phyloP scores from a whole-genome alignment of 441 rosid genomes.

The Raphanus hybrid region DNA sequence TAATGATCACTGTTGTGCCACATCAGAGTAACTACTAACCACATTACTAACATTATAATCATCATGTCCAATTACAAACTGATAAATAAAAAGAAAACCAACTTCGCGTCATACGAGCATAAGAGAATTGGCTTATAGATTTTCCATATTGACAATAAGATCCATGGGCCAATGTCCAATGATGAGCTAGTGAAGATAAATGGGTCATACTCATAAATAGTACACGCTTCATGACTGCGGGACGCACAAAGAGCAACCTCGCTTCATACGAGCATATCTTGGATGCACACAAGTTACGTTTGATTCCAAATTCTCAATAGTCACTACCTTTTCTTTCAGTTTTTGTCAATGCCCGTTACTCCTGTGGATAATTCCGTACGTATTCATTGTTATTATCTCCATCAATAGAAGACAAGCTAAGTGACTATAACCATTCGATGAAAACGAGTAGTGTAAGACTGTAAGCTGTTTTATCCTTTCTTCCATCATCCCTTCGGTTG shows the following conservation, averaged over 20 bases:
- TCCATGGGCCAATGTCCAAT: background rate
- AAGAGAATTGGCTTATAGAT: background rate
- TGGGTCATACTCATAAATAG: background rate
- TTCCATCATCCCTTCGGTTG: background rate
- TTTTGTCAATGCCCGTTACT: background rate
- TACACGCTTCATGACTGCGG: background rate
- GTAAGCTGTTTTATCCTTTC: background rate
- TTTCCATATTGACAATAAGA: slow-evolving; percentile 1
- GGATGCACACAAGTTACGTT: background rate
- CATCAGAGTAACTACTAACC: background rate
- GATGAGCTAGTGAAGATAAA: no score
- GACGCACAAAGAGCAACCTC: background rate
- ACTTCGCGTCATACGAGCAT: background rate
- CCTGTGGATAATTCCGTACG: background rate
- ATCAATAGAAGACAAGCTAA: background rate
- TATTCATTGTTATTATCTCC: background rate
- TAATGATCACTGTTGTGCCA: background rate
- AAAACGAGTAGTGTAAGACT: background rate
- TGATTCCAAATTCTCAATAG: background rate
- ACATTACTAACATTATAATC: background rate
- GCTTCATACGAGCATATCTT: background rate
- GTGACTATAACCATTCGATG: background rate
- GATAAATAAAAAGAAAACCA: background rate
- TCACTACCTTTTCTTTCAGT: background rate
- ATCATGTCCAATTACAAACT: background rate